Conservation (phyloP, 2,329 filamentous ascomycete genomes). For the Fusarium beomiforme region DNA sequence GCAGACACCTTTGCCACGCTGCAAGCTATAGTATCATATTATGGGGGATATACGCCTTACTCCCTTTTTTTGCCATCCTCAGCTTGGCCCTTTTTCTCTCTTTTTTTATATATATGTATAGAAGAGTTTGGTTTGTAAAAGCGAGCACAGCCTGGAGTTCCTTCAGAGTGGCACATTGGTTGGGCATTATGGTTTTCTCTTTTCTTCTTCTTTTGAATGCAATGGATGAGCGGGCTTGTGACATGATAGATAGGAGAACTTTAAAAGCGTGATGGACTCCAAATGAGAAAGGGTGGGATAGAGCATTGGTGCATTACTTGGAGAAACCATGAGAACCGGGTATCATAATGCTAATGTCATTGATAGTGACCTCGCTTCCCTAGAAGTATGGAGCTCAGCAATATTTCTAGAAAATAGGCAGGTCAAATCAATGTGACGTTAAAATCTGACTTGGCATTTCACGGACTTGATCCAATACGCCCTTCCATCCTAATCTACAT, state of each 20-base stretch:
- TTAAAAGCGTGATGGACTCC: neutral
- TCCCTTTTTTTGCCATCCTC: neutral
- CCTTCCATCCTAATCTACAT: neutral
- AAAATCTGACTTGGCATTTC: neutral
- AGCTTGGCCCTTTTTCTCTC: constrained; percentile 5
- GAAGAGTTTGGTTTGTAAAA: constrained; percentile 24
- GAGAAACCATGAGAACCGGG: neutral
- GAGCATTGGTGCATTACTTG: neutral
- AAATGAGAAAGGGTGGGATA: neutral
- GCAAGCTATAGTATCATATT: constrained; percentile 25
- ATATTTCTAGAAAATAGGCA: neutral
- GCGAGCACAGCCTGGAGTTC: constrained; percentile 41
- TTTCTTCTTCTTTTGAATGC: constrained; percentile 2
- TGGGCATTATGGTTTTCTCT: constrained; percentile 2
- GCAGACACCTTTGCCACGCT: constrained; percentile 11
- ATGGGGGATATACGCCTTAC: neutral
- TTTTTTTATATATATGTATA: too few relatives aligned
- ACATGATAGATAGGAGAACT: neutral
- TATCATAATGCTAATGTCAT: neutral
- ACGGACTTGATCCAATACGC: neutral
- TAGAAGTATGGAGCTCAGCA: neutral
- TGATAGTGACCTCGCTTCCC: neutral
- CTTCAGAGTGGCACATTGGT: constrained; percentile 18
- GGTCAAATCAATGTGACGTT: neutral
- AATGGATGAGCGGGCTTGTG: neutral